Evolutionary conservation across 2,329 filamentous ascomycete species (phyloP), one percentile per base, ranked within the genome.

Genomic region (Clathrospora elynae): DNA sequence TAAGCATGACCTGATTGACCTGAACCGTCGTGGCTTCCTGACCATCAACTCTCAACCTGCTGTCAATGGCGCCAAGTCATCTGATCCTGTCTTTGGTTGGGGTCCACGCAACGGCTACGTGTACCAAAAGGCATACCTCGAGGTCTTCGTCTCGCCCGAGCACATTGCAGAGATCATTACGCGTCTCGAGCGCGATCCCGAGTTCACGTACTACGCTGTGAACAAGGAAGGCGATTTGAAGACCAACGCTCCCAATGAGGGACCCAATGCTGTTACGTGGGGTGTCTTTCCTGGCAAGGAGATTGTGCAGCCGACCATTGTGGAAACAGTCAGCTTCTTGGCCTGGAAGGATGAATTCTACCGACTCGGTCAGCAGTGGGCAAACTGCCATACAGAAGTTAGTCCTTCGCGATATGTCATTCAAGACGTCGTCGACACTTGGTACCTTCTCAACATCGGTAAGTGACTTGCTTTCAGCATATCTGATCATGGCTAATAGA

Each of bases 301-400:
- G 72, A 96, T 99, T 66, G 91, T 99, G n/a, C 93, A 99, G 71
- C 93, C 93, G 10, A 99, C 93, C n/a, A 96, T 99, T 61, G 93
- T 99, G 37, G 93, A 99, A 75, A 95, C 89, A 12, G 86, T 99
- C 68, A 95, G 89, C 69, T 99, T 99, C 80, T 77, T 99, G 39
- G 93, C 93, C 2, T 99, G 93, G 93, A 95, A 95, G 73, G 93
- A 99, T 59, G 93, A 99, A 73, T 95, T 95, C 11, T 99, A 90
- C 77, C 84, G 88, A 49, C 80, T 99, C 7, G 93, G 93, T 40
- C 81, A 87, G 44, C 91, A 99, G 66, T 99, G 93, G 93, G 88
- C 89, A 14, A 88, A 89, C 62, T 99, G 93, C 68, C 90, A 95
- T 66, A 83, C 90, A 24, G 78, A 85, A 48, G 77, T 78, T 45